Conservation (phyloP, 1,284 basidiomycete genomes). For the Moesziomyces aphidis region DNA sequence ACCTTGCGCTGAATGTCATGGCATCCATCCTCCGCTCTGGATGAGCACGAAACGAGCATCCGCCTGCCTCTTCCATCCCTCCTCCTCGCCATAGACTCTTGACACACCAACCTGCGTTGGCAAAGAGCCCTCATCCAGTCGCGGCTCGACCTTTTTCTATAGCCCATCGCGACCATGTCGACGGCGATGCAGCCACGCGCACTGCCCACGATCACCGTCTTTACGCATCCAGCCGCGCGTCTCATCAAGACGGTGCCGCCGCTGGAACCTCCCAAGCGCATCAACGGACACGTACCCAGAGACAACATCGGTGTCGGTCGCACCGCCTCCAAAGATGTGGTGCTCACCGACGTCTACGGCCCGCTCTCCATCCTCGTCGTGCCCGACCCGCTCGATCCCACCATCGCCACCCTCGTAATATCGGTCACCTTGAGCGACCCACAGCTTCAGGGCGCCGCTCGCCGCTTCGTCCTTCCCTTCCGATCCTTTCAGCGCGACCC, state of each 20-base stretch:
- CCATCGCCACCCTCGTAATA: constrained; percentile 45
- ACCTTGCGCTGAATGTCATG: too few species aligned
- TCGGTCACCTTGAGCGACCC: constrained; percentile 31
- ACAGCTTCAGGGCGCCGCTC: constrained; percentile 21
- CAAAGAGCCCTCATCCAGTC: too few species aligned
- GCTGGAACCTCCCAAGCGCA: constrained; percentile 16
- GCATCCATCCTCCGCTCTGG: too few species aligned
- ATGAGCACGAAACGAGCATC: too few species aligned
- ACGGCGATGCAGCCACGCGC: constrained; percentile 8
- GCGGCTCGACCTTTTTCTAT: too few species aligned
- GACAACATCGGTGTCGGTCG: constrained; percentile 36
- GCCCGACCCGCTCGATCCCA: constrained; percentile 35
- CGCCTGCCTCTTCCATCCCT: too few species aligned
- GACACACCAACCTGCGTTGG: too few species aligned
- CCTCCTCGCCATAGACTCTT: too few species aligned
- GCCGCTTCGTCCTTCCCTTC: constrained; percentile 48
- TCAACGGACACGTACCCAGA: constrained; percentile 35
- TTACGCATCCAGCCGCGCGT: constrained; percentile 41
- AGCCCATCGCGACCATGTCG: background rate
- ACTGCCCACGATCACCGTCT: constrained; percentile 38
- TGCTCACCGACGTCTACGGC: constrained; percentile 39
- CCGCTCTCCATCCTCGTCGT: constrained; percentile 41
- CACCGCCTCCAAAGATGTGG: constrained; percentile 17
- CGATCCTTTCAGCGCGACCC: constrained; percentile 39
- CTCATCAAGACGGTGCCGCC: constrained; percentile 49